These are phyloP conservation scores for Sphaerulina vaccinii DNA, from an alignment of 2,329 filamentous ascomycete species.

Conservation along the genomic window DNA sequence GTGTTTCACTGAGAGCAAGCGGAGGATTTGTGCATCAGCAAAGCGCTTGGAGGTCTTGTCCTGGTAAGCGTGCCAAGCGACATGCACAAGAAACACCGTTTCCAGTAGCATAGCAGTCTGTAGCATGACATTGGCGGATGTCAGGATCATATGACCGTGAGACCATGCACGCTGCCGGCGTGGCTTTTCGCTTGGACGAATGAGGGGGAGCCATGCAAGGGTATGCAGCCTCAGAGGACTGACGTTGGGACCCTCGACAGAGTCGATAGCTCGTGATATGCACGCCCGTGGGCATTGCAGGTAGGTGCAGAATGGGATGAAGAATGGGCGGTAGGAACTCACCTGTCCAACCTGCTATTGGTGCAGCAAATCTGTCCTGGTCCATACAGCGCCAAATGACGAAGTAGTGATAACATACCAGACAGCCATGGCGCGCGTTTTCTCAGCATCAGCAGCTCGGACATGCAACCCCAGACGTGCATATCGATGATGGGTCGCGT, in stretches of 20 bases:
- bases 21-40: neutral
- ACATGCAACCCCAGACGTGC: conserved; percentile 71
- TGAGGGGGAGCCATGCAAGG: conserved; percentile 18
- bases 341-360: conserved; percentile 86
- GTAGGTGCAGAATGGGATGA: conserved; percentile 28
- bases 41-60: conserved; percentile 12
- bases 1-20: conserved; percentile 8
- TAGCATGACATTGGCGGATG: conserved; percentile 31
- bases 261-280: conserved; percentile 2
- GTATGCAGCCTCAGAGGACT: conserved; percentile 5
- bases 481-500: conserved; percentile 68
- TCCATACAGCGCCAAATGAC: conserved; percentile 70
- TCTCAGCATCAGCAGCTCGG: conserved; percentile 70
- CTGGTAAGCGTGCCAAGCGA: conserved; percentile 25
- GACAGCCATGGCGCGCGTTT: conserved; percentile 87
- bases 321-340: conserved; percentile 49
- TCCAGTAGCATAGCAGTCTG: conserved; percentile 11
- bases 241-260: conserved; percentile 5
- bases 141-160: conserved; percentile 24
- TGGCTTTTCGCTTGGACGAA: conserved; percentile 24
- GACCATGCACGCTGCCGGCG: conserved; percentile 24
- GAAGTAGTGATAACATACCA: conserved; percentile 71
- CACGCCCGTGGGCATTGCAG: conserved; percentile 9
- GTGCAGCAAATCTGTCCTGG: conserved; percentile 72
- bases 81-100: conserved; percentile 19